phyloP scores from a whole-genome alignment of 2,329 filamentous ascomycete genomes.

The Neofusicoccum cordaticola region DNA sequence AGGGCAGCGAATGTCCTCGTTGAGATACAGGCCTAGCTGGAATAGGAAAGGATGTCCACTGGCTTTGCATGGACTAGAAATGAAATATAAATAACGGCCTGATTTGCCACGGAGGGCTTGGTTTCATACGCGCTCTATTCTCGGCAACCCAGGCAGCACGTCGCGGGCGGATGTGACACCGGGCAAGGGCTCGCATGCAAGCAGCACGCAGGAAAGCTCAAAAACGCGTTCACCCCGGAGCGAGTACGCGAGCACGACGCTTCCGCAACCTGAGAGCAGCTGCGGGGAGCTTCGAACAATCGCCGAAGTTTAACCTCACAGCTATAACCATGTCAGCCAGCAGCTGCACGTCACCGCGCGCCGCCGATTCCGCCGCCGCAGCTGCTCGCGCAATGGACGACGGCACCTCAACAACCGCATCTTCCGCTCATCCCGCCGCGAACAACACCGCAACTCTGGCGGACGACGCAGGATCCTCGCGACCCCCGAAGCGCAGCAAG shows the following conservation, averaged over 20 bases:
- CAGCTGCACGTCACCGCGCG: constrained; percentile 11
- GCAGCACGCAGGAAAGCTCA: neutral
- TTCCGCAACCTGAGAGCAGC: no score
- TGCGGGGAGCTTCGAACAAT: no score
- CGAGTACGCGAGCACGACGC: neutral
- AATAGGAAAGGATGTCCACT: constrained; percentile 1
- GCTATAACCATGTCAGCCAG: neutral
- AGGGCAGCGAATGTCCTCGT: neutral
- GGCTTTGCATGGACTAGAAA: neutral
- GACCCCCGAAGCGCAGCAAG: constrained; percentile 11
- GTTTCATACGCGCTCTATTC: neutral
- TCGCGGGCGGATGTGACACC: neutral
- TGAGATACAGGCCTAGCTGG: neutral
- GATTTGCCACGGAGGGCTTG: neutral
- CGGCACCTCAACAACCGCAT: neutral
- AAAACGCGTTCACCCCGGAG: neutral
- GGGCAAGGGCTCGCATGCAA: neutral
- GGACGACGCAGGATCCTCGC: constrained; percentile 7
- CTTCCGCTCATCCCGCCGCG: neutral
- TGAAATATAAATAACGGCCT: neutral
- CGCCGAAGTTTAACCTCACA: neutral
- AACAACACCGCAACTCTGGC: constrained; percentile 15
- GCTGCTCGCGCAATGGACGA: neutral
- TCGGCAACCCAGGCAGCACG: neutral
- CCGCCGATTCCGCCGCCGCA: neutral